phyloP scores from a whole-genome alignment of 2,329 filamentous ascomycete species.

The Parafenestella ontariensis region DNA sequence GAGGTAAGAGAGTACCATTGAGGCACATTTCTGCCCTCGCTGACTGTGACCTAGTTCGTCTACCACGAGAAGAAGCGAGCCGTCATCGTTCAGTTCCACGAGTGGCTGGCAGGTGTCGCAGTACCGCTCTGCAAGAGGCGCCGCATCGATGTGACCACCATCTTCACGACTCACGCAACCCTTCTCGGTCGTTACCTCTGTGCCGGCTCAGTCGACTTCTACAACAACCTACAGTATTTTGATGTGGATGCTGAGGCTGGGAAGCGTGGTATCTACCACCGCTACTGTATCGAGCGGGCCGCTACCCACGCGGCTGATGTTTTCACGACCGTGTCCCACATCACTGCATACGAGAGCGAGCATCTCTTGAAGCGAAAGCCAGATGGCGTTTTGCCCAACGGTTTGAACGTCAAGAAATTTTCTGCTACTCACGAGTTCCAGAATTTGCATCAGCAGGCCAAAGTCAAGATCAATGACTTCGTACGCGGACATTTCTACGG shows the following conservation, averaged over 20 bases:
- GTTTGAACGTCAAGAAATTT: conserved; percentile 98
- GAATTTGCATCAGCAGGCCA: conserved; percentile 94
- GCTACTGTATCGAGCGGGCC: conserved; percentile 96
- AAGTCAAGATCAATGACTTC: conserved; percentile 98
- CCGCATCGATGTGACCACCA: conserved; percentile 94
- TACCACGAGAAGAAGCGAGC: conserved; percentile 90
- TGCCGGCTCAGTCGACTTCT: conserved; percentile 97
- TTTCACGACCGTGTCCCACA: conserved; percentile 98
- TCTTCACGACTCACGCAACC: conserved; percentile 98
- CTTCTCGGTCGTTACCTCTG: conserved; percentile 95
- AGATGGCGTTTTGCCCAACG: conserved; percentile 94
- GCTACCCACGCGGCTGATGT: conserved; percentile 92
- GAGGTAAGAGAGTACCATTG: conserved; percentile 68
- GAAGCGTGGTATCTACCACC: conserved; percentile 97
- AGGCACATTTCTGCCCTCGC: conserved; percentile 1
- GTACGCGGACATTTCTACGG: conserved; percentile 98
- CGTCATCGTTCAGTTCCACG: conserved; percentile 97
- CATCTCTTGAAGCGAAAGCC: conserved; percentile 97
- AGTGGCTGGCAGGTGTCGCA: conserved; percentile 95
- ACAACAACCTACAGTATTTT: conserved; percentile 97
- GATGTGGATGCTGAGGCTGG: conserved; percentile 96
- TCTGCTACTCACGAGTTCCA: conserved; percentile 99
- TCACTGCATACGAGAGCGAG: conserved; percentile 97
- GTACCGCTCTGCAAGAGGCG: conserved; percentile 91
- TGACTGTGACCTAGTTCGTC: conserved; percentile 71